phyloP scores from a whole-genome alignment of 768 basidiomycete species.

The Suillus bovinus region DNA sequence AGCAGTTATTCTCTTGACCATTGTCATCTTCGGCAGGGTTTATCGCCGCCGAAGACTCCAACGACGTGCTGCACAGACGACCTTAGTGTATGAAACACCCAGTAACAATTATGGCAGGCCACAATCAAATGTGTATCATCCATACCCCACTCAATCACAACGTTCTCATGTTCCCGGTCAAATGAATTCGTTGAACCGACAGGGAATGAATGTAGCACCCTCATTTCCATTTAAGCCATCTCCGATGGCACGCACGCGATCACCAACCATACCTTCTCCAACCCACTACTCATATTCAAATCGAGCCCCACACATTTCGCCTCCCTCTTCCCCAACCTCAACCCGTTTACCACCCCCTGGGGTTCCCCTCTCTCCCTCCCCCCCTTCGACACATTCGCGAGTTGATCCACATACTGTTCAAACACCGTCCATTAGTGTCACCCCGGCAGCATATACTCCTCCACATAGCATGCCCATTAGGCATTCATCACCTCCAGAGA shows the following conservation, averaged over 20 bases:
- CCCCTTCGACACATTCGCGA: neutral
- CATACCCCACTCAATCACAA: neutral
- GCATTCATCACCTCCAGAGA: neutral
- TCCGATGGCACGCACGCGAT: slow-evolving; percentile 3
- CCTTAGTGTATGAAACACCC: neutral
- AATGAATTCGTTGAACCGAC: neutral
- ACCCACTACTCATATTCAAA: neutral
- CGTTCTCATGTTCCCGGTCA: neutral
- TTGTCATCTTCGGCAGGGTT: neutral
- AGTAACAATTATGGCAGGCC: neutral
- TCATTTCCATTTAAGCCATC: slow-evolving; percentile 9
- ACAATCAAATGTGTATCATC: neutral
- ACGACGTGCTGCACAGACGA: neutral
- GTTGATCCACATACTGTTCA: neutral
- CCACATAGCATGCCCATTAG: neutral
- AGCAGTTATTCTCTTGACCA: neutral
- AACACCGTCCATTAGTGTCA: slow-evolving; percentile 2
- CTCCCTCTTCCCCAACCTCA: neutral
- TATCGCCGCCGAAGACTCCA: neutral
- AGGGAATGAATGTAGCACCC: neutral
- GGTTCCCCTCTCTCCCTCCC: neutral
- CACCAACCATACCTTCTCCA: neutral
- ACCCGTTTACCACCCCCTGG: neutral
- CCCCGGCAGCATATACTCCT: neutral
- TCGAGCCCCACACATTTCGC: neutral